Conservation (phyloP, 345 rosid species). For the Eucalyptus curtisii region DNA sequence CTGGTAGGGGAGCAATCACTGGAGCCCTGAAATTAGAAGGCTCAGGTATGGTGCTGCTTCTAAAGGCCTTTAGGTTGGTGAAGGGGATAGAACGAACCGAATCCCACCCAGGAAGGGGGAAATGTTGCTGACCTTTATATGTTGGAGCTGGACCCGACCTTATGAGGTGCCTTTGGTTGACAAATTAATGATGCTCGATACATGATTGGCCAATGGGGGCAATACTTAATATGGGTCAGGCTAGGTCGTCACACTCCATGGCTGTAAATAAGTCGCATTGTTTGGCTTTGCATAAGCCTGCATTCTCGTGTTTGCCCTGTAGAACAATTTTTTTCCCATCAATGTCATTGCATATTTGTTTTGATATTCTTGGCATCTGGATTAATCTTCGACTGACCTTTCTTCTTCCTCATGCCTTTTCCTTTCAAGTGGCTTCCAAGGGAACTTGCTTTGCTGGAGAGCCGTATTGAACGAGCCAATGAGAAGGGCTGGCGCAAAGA, state of each 20-base stretch:
- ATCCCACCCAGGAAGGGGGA: neutral
- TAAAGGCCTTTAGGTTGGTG: neutral
- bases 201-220: neutral
- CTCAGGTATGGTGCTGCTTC: neutral
- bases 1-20: neutral
- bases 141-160: neutral
- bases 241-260: neutral
- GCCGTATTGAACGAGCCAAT: conserved; percentile 58
- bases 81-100: neutral
- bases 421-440: conserved; percentile 52
- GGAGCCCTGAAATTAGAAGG: neutral
- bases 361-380: neutral
- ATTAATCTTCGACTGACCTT: neutral
- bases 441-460: conserved; percentile 47
- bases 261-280: neutral
- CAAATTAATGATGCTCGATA: neutral
- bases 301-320: neutral
- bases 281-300: neutral
- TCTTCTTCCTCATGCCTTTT: neutral
- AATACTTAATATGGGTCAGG: neutral
- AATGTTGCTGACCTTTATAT: neutral
- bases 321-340: neutral
- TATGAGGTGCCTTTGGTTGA: neutral
- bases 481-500: conserved; percentile 94
- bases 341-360: neutral